phyloP scores from a whole-genome alignment of 169 alveolate species.

The Plasmodium adleri region DNA sequence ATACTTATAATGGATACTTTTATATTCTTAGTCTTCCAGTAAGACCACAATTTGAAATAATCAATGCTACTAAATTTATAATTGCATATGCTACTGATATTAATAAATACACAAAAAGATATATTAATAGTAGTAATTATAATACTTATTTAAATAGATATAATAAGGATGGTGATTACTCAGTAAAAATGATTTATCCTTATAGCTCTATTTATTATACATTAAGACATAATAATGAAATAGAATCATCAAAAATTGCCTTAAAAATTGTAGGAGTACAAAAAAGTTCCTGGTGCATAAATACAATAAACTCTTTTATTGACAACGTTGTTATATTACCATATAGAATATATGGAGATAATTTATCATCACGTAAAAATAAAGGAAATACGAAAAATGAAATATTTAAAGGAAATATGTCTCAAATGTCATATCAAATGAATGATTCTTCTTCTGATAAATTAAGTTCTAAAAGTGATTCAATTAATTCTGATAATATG shows the following conservation, averaged over 20 bases:
- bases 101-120: conserved; percentile 41
- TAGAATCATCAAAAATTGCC: conserved; percentile 78
- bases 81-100: conserved; percentile 83
- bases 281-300: conserved; percentile 65
- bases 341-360: conserved; percentile 48
- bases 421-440: not conserved
- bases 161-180: conserved; percentile 65
- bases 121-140: conserved; percentile 39
- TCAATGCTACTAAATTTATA: conserved; percentile 83
- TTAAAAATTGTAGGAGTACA: conserved; percentile 71
- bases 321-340: conserved; percentile 58
- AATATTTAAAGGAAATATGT: not conserved
- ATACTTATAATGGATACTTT: conserved; percentile 87
- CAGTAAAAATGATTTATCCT: conserved; percentile 74
- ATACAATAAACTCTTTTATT: conserved; percentile 62
- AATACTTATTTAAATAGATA: conserved; percentile 45
- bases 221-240: conserved; percentile 59
- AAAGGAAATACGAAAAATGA: not conserved
- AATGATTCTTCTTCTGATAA: not conserved
- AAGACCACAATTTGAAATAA: conserved; percentile 86
- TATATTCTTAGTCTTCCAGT: conserved; percentile 84
- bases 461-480: conserved; percentile 2
- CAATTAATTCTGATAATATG: not conserved
- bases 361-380: not conserved
- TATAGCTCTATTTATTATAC: conserved; percentile 74